Conservation (phyloP, 2,329 filamentous ascomycete species). For the Penicillium concentricum region DNA sequence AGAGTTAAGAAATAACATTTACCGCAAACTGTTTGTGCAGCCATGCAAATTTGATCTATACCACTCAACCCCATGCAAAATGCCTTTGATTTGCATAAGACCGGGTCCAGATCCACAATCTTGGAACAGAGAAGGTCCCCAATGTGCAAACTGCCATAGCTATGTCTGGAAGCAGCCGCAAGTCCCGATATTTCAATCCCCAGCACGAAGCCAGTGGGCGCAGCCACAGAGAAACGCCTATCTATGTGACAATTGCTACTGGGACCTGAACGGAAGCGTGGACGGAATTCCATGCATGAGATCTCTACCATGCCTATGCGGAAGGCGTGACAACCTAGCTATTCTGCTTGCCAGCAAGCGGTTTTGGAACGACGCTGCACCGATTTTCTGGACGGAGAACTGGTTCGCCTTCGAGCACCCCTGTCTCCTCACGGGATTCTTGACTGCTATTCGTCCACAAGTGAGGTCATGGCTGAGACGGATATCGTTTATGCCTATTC, state of each 20-base stretch:
- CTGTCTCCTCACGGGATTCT: constrained; percentile 7
- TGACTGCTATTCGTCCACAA: constrained; percentile 13
- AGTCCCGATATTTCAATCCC: constrained; percentile 5
- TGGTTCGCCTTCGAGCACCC: constrained; percentile 16
- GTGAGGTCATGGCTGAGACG: constrained; percentile 16
- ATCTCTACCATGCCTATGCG: constrained; percentile 11
- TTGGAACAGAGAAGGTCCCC: not conserved
- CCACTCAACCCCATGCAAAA: constrained; percentile 24
- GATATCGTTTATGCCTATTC: constrained; percentile 12
- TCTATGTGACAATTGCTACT: constrained; percentile 17
- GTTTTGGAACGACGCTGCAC: constrained; percentile 10
- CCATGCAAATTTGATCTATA: constrained; percentile 14
- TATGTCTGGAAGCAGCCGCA: not conserved
- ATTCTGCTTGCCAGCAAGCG: constrained; percentile 5
- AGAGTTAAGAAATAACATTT: constrained; percentile 11
- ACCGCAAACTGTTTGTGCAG: constrained; percentile 11
- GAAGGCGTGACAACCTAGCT: constrained; percentile 4
- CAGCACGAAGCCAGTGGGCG: constrained; percentile 15
- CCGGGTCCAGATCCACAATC: not conserved
- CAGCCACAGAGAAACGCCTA: constrained; percentile 5
- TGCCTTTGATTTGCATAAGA: not conserved
- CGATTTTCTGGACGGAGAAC: constrained; percentile 16
- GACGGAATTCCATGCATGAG: constrained; percentile 3
- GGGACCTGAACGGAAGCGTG: constrained; percentile 1
- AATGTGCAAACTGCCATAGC: constrained; percentile 1